These are phyloP conservation scores for Aspergillus neotritici DNA, from an alignment of 2,329 filamentous ascomycete genomes.

Conservation along the genomic window DNA sequence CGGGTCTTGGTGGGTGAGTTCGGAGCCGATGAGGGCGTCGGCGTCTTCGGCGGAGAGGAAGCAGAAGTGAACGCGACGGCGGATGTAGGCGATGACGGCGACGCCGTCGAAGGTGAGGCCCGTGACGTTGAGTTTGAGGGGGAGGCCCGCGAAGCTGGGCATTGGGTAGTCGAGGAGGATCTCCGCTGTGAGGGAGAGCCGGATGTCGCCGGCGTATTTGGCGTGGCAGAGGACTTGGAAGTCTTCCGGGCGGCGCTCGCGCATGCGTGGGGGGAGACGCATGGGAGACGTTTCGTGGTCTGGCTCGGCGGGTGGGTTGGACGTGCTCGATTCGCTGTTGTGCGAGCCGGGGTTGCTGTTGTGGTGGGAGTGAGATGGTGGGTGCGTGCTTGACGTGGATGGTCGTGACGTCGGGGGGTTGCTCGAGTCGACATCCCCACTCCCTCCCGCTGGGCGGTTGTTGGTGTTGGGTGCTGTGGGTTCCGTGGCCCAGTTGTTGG, in stretches of 20 bases:
- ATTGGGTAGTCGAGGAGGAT: conserved; percentile 97
- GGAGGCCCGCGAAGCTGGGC: conserved; percentile 95
- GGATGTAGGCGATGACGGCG: conserved; percentile 84
- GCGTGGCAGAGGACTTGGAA: conserved; percentile 90
- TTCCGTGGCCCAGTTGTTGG: conserved; percentile 24
- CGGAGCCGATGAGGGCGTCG: conserved; percentile 60
- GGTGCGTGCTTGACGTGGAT: conserved; percentile 38
- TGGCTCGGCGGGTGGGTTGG: conserved; percentile 14
- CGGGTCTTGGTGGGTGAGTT: conserved; percentile 24
- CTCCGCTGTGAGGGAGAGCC: conserved; percentile 84
- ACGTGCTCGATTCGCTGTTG: conserved; percentile 17
- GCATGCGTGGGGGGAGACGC: conserved; percentile 49
- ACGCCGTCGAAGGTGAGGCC: conserved; percentile 93
- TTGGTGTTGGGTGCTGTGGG: conserved; percentile 18
- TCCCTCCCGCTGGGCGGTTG: no score
- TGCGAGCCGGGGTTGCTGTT: conserved; percentile 18
- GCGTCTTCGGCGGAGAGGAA: conserved; percentile 92
- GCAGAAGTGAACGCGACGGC: conserved; percentile 84
- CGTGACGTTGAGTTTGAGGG: conserved; percentile 89
- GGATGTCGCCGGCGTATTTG: conserved; percentile 80
- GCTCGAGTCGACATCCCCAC: conserved; percentile 28
- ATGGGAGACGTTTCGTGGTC: conserved; percentile 10
- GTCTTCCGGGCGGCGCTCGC: conserved; percentile 75
- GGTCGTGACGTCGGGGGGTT: conserved; percentile 36
- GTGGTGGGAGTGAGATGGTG: conserved; percentile 26